A percentile compares a stretch with the other conserved stretches of the same genome.
Evolutionary conservation across 2,329 filamentous ascomycete species (phyloP).

Genomic region (Fusarium nelsonii): DNA sequence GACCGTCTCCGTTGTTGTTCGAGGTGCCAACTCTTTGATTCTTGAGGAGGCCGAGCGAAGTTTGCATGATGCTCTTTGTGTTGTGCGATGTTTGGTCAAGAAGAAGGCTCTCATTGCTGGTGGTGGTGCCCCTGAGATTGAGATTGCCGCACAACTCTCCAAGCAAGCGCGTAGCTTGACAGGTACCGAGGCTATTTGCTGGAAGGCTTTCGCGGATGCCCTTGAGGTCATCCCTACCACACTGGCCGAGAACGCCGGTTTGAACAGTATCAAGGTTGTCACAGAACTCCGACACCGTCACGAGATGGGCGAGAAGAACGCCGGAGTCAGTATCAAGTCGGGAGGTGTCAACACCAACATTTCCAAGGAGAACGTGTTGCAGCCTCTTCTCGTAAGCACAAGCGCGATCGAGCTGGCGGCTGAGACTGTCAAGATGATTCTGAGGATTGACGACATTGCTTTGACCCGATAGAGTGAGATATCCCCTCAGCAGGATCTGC

Average conservation of each 20-base stretch:
- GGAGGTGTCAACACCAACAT: conserved; percentile 98
- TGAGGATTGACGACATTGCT: conserved; percentile 76
- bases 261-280: conserved; percentile 99
- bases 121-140: conserved; percentile 95
- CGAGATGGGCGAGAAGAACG: conserved; percentile 94
- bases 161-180: conserved; percentile 85
- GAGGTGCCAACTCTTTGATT: conserved; percentile 93
- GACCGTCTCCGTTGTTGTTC: conserved; percentile 94
- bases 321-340: conserved; percentile 97
- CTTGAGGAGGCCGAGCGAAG: conserved; percentile 97
- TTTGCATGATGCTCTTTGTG: conserved; percentile 96
- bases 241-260: conserved; percentile 93
- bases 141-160: conserved; percentile 88
- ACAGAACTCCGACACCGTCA: conserved; percentile 95
- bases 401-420: conserved; percentile 97
- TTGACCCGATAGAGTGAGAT: conserved; percentile 66
- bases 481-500: conserved; percentile 47
- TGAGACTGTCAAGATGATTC: conserved; percentile 97
- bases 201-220: conserved; percentile 98
- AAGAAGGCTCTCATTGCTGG: conserved; percentile 99
- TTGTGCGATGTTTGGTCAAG: conserved; percentile 97
- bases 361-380: conserved; percentile 94
- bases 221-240: conserved; percentile 98
- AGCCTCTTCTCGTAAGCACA: conserved; percentile 95
- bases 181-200: conserved; percentile 97